Evolutionary conservation across 225 moss, liverwort and hornwort genomes (phyloP).

Genomic region (Sphagnum contortum): DNA sequence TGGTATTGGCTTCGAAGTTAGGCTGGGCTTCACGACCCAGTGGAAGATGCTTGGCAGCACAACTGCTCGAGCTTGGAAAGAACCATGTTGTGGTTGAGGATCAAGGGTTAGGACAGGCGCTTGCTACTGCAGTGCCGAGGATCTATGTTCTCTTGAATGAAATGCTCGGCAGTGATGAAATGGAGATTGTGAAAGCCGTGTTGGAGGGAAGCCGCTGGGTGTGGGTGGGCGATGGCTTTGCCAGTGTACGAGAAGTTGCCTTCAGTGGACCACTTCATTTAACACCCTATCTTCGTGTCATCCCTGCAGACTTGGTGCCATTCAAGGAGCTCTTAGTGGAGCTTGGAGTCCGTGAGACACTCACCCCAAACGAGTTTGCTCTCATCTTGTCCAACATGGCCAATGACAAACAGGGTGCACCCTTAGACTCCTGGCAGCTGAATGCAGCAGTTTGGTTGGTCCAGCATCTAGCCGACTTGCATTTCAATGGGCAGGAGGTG

Average conservation of each 20-base stretch:
- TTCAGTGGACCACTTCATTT: conserved; percentile 82
- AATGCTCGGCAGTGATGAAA: conserved; percentile 67
- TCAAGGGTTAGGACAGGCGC: conserved; percentile 50
- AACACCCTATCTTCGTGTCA: conserved; percentile 69
- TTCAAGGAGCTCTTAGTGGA: conserved; percentile 75
- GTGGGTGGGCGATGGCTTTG: conserved; percentile 93
- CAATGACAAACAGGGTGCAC: conserved; percentile 52
- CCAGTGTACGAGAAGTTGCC: conserved; percentile 85
- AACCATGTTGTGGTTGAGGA: conserved; percentile 70
- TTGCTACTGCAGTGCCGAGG: conserved; percentile 73
- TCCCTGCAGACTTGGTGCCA: conserved; percentile 79
- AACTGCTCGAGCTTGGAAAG: conserved; percentile 75
- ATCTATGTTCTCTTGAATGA: conserved; percentile 68
- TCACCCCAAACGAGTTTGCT: conserved; percentile 71
- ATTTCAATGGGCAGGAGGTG: conserved; percentile 51
- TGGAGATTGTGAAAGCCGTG: conserved; percentile 85
- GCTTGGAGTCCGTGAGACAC: conserved; percentile 72
- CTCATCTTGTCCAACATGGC: conserved; percentile 75
- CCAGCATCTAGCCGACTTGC: conserved; percentile 82
- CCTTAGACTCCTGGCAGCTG: conserved; percentile 61
- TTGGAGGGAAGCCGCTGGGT: conserved; percentile 89
- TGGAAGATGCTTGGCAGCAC: conserved; percentile 75
- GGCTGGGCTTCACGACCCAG: conserved; percentile 61
- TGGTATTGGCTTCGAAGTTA: conserved; percentile 52
- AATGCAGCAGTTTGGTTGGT: conserved; percentile 87